These are phyloP conservation scores for Alternaria hordeiaustralica DNA, from an alignment of 2,329 filamentous ascomycete genomes.

Conservation along the genomic window DNA sequence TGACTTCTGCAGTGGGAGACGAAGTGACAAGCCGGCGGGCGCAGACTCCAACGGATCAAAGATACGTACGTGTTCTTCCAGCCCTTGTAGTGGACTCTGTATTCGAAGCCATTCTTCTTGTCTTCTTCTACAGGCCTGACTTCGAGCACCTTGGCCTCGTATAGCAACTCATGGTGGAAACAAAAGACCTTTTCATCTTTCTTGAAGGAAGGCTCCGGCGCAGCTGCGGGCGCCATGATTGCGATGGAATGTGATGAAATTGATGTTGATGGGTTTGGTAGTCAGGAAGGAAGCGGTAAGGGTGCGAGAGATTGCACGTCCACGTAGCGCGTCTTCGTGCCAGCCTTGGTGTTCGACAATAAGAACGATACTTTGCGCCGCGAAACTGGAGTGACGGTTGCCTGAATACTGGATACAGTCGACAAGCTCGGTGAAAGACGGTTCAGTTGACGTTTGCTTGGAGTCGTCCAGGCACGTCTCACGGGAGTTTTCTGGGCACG, in stretches of 20 bases:
- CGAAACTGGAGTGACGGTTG: not conserved
- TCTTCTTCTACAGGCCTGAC: slow-evolving; percentile 66
- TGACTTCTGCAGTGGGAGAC: slow-evolving; percentile 7
- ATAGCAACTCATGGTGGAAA: slow-evolving; percentile 96
- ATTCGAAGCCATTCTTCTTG: slow-evolving; percentile 78
- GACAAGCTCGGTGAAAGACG: slow-evolving; percentile 13
- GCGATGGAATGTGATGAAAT: slow-evolving; percentile 12
- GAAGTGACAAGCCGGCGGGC: not conserved
- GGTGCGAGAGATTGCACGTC: slow-evolving; percentile 16
- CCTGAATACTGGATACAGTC: not conserved
- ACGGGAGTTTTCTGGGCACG: slow-evolving; percentile 29
- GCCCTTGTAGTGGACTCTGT: slow-evolving; percentile 97
- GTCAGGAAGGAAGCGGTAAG: slow-evolving; percentile 17
- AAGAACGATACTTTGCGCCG: slow-evolving; percentile 4
- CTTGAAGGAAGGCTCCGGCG: slow-evolving; percentile 61
- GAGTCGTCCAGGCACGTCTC: slow-evolving; percentile 15
- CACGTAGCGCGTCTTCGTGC: slow-evolving; percentile 25
- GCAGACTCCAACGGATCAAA: slow-evolving; percentile 1
- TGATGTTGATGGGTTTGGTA: slow-evolving; percentile 17
- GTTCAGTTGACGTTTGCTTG: slow-evolving; percentile 13
- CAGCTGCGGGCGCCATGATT: slow-evolving; percentile 61
- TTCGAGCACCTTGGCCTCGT: slow-evolving; percentile 95
- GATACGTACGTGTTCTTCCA: slow-evolving; percentile 91
- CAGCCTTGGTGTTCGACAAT: not conserved
- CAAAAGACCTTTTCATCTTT: slow-evolving; percentile 93